These are phyloP conservation scores for Pseudogymnoascus sp. DNA, from an alignment of 2,329 filamentous ascomycete genomes.

Conservation along the genomic window DNA sequence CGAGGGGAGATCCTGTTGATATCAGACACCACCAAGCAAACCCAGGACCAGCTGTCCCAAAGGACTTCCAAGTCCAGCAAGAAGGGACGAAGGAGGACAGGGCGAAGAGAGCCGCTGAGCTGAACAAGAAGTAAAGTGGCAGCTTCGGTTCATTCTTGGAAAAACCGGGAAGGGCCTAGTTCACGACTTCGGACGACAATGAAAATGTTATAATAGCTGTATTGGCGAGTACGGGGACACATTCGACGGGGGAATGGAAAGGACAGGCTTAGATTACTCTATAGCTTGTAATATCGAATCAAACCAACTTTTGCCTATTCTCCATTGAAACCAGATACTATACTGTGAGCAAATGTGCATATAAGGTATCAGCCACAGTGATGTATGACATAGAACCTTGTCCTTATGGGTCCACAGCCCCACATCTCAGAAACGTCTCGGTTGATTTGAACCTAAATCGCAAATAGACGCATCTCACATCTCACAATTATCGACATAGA, in stretches of 20 bases:
- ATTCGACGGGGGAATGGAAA: neutral
- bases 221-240: neutral
- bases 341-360: neutral
- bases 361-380: neutral
- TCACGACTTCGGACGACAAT: neutral
- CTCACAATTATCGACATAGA: neutral
- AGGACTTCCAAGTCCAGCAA: conserved; percentile 43
- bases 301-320: conserved; percentile 1
- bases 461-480: neutral
- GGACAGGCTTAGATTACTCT: neutral
- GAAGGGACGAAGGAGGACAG: conserved; percentile 63
- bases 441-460: neutral
- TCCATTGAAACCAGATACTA: neutral
- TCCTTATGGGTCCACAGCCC: conserved; percentile 1
- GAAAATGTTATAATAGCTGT: neutral
- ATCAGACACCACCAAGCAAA: conserved; percentile 46
- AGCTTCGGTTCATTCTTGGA: neutral
- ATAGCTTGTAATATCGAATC: neutral
- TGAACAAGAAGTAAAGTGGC: conserved; percentile 45
- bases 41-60: conserved; percentile 49
- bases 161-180: neutral
- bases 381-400: neutral
- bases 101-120: conserved; percentile 51
- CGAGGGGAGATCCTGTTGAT: conserved; percentile 39
- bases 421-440: neutral